Conservation (phyloP, 257 asterid species). For the Solanum ahanhuiri region DNA sequence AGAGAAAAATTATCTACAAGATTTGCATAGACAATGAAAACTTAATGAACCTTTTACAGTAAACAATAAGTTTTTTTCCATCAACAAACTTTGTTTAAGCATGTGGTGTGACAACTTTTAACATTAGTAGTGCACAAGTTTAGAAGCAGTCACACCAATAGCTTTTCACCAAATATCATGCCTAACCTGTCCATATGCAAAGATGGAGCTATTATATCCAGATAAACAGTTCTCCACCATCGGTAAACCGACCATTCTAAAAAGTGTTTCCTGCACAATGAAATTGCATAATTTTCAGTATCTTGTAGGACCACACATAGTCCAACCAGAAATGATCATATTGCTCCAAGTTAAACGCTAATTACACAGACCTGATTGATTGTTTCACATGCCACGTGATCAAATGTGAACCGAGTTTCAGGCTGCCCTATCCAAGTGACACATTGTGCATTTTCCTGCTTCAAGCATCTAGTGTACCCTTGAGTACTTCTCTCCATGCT, state of each 20-base stretch:
- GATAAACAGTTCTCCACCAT: conserved; percentile 98
- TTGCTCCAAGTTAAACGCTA: neutral
- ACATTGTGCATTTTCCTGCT: conserved; percentile 84
- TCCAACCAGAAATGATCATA: neutral
- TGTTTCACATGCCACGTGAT: conserved; percentile 90
- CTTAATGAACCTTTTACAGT: neutral
- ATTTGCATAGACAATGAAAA: neutral
- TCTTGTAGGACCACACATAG: neutral
- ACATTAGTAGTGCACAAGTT: neutral
- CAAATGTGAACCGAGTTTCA: conserved; percentile 82
- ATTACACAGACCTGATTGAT: conserved; percentile 57
- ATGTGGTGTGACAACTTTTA: neutral
- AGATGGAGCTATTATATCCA: conserved; percentile 96
- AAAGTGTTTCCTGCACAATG: conserved; percentile 75
- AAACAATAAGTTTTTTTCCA: neutral
- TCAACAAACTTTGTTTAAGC: neutral
- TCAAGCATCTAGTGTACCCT: conserved; percentile 73
- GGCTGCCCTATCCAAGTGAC: conserved; percentile 95
- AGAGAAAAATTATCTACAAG: neutral
- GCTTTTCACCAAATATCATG: neutral
- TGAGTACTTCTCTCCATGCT: conserved; percentile 56
- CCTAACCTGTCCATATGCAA: conserved; percentile 97
- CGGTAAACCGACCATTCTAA: conserved; percentile 89
- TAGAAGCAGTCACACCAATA: neutral
- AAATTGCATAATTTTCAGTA: neutral